phyloP scores from a whole-genome alignment of 208 protist species.

The Crithidia bombi region DNA sequence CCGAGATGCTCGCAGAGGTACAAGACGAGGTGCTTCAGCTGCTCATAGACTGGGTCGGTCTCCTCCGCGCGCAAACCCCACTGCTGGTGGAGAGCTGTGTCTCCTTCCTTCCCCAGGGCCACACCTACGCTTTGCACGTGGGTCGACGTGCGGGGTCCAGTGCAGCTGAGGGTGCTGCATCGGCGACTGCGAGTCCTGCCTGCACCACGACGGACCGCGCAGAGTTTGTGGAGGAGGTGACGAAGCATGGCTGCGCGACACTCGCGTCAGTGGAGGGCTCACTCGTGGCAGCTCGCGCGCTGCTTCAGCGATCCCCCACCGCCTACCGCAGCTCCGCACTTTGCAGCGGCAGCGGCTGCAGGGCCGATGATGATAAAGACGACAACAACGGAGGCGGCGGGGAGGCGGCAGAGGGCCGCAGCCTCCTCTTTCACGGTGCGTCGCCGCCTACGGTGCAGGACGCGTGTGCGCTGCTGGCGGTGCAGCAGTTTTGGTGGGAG shows the following conservation, averaged over 20 bases:
- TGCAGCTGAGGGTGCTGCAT: neutral
- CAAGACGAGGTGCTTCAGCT: constrained; percentile 44
- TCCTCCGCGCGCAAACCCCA: constrained; percentile 58
- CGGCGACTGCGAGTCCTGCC: neutral
- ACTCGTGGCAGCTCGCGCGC: constrained; percentile 38
- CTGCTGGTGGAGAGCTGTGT: constrained; percentile 68
- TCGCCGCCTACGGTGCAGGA: neutral
- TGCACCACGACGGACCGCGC: constrained; percentile 24
- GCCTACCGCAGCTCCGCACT: constrained; percentile 1
- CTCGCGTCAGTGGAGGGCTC: constrained; percentile 45
- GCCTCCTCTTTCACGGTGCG: neutral
- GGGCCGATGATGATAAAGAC: neutral
- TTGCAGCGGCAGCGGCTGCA: neutral
- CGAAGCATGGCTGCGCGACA: constrained; percentile 19
- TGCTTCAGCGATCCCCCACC: constrained; percentile 36
- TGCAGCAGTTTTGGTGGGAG: constrained; percentile 76
- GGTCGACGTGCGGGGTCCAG: neutral
- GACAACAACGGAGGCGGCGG: neutral
- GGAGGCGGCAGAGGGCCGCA: neutral
- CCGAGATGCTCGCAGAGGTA: constrained; percentile 20
- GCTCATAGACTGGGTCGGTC: constrained; percentile 52
- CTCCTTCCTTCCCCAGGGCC: constrained; percentile 28
- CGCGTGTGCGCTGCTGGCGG: constrained; percentile 40
- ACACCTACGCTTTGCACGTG: constrained; percentile 24
- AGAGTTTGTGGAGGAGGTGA: constrained; percentile 49